These are phyloP conservation scores for Aspergillus heteromorphus DNA, from an alignment of 495 filamentous ascomycete species.

Conservation along the genomic window DNA sequence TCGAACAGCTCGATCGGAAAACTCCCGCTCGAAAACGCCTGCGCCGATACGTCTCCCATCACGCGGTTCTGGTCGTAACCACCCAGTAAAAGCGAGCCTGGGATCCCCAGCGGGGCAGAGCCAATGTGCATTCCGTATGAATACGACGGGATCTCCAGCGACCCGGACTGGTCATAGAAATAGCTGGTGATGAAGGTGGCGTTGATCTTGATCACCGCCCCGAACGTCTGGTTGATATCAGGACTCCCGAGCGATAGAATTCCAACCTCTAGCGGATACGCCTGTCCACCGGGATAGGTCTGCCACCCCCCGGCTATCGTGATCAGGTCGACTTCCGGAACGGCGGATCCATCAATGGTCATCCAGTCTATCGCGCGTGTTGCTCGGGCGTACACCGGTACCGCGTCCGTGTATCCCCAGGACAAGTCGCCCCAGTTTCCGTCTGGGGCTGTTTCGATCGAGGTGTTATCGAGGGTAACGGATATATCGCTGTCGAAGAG, in stretches of 20 bases:
- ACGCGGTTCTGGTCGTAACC: conserved; percentile 47
- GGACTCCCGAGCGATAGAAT: neutral
- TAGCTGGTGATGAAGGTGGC: conserved; percentile 1
- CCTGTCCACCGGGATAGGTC: neutral
- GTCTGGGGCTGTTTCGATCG: neutral
- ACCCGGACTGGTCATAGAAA: neutral
- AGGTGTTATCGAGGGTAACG: neutral
- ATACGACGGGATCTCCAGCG: conserved; percentile 32
- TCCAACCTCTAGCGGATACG: neutral
- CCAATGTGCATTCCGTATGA: conserved; percentile 53
- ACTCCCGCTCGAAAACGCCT: conserved; percentile 13
- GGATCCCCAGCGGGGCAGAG: conserved; percentile 32
- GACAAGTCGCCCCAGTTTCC: neutral
- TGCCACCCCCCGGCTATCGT: neutral
- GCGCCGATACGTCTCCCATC: conserved; percentile 17
- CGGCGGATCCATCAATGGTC: neutral
- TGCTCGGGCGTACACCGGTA: neutral
- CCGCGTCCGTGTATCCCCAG: neutral
- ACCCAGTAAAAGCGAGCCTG: conserved; percentile 42
- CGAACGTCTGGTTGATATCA: neutral
- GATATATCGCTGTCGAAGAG: neutral
- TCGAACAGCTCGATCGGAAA: conserved; percentile 33
- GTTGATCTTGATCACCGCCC: neutral
- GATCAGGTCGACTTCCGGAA: neutral
- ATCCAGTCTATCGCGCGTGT: neutral